These are phyloP conservation scores for Xylariaceae sp. DNA, from an alignment of 2,329 filamentous ascomycete genomes.

Conservation along the genomic window DNA sequence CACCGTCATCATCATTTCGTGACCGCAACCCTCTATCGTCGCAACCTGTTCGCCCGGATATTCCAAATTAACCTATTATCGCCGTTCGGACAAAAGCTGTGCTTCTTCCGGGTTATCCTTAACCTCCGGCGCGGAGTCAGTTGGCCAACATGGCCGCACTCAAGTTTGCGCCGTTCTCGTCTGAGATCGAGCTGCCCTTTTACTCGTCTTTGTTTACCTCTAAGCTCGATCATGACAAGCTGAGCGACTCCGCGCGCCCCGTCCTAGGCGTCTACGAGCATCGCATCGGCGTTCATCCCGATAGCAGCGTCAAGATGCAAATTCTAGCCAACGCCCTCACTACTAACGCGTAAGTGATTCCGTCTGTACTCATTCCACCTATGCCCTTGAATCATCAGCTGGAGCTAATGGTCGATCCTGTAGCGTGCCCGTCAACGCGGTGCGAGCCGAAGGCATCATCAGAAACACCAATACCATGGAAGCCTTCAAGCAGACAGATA, in stretches of 20 bases:
- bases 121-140: background rate
- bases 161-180: constrained; percentile 82
- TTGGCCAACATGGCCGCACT: constrained; percentile 37
- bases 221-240: constrained; percentile 95
- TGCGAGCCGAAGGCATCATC: constrained; percentile 86
- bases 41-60: background rate
- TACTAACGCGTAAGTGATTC: constrained; percentile 63
- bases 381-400: background rate
- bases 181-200: constrained; percentile 92
- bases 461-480: constrained; percentile 96
- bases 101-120: background rate
- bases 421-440: constrained; percentile 64
- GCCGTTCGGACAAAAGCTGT: background rate
- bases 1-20: background rate
- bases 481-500: constrained; percentile 82
- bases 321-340: constrained; percentile 82
- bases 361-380: background rate
- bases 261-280: constrained; percentile 88
- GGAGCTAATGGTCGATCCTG: constrained; percentile 19
- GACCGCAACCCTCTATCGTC: background rate
- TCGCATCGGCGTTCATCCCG: constrained; percentile 61
- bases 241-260: constrained; percentile 85
- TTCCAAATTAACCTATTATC: background rate
- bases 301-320: constrained; percentile 81
- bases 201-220: constrained; percentile 86